These are phyloP conservation scores for Tilletiaria anomala DNA, from an alignment of 1,284 basidiomycete genomes.

Conservation along the genomic window DNA sequence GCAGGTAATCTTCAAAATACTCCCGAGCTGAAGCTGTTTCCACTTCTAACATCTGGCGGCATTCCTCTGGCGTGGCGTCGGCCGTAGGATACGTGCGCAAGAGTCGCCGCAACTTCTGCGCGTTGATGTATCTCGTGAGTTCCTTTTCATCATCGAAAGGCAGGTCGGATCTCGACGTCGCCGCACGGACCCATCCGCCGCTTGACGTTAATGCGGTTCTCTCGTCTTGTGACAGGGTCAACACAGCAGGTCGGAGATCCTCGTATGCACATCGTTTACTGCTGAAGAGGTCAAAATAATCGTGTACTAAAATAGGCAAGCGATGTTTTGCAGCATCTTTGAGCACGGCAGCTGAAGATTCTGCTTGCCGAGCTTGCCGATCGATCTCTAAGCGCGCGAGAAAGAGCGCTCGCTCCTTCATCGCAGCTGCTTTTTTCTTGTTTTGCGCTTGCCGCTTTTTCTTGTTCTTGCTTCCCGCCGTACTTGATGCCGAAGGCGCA, in stretches of 20 bases:
- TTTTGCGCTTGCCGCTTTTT: not conserved
- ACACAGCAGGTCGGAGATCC: too few relatives aligned
- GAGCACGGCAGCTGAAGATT: too few relatives aligned
- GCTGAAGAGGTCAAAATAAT: not conserved
- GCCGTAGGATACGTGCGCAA: not conserved
- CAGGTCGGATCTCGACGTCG: too few relatives aligned
- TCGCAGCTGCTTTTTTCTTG: not conserved
- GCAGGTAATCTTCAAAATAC: conserved; percentile 52
- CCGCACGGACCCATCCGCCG: too few relatives aligned
- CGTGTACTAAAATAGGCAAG: not conserved
- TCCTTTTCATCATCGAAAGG: conserved; percentile 16
- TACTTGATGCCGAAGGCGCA: not conserved
- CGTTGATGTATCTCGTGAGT: not conserved
- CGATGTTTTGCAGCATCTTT: too few relatives aligned
- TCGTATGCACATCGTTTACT: not conserved
- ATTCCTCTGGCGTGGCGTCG: not conserved
- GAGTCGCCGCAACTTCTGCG: not conserved
- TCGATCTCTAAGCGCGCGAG: not conserved
- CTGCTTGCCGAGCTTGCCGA: not conserved
- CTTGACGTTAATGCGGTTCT: too few relatives aligned
- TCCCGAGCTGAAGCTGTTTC: conserved; percentile 19
- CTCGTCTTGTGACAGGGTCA: too few relatives aligned
- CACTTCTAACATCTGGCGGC: not conserved
- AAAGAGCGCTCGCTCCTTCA: not conserved
- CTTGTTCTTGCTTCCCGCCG: not conserved